These are phyloP conservation scores for Cardamine occulta DNA, from an alignment of 345 rosid species.

Conservation along the genomic window DNA sequence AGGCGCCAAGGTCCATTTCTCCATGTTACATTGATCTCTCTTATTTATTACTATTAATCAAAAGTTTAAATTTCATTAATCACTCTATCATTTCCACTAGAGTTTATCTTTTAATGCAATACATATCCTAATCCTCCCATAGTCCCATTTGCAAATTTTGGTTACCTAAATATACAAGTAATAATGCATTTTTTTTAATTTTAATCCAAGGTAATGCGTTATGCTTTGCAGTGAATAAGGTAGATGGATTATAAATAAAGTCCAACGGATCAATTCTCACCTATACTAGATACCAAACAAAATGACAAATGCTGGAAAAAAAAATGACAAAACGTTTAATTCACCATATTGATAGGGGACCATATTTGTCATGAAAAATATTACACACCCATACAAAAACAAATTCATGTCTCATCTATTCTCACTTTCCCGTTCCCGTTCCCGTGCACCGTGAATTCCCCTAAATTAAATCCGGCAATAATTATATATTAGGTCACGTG, in stretches of 20 bases:
- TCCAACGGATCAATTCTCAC: slow-evolving; percentile 33
- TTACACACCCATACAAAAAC: not conserved
- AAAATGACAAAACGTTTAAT: slow-evolving; percentile 1
- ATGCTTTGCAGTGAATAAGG: slow-evolving; percentile 25
- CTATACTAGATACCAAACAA: not conserved
- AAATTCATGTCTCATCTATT: slow-evolving; percentile 33
- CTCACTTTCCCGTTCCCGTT: slow-evolving; percentile 25
- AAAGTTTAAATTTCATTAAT: not conserved
- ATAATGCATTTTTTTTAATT: not conserved
- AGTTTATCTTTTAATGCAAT: slow-evolving; percentile 12
- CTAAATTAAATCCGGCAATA: slow-evolving; percentile 34
- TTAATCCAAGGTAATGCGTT: not conserved
- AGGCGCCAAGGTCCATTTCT: slow-evolving; percentile 45
- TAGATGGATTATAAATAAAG: slow-evolving; percentile 24
- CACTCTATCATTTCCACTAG: slow-evolving; percentile 28
- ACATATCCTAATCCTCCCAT: not conserved
- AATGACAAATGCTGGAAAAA: not conserved
- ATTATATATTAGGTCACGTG: slow-evolving; percentile 34
- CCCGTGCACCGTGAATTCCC: slow-evolving; percentile 41
- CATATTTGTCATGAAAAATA: slow-evolving; percentile 20
- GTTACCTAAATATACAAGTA: not conserved
- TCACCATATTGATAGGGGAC: slow-evolving; percentile 13
- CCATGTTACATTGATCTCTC: slow-evolving; percentile 32
- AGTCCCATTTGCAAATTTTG: not conserved
- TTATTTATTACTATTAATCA: slow-evolving; percentile 2